Evolutionary conservation across 441 rosid genomes (phyloP), one percentile per base, ranked within the genome.

Genomic region (Pelargonium myrrhifolium): DNA sequence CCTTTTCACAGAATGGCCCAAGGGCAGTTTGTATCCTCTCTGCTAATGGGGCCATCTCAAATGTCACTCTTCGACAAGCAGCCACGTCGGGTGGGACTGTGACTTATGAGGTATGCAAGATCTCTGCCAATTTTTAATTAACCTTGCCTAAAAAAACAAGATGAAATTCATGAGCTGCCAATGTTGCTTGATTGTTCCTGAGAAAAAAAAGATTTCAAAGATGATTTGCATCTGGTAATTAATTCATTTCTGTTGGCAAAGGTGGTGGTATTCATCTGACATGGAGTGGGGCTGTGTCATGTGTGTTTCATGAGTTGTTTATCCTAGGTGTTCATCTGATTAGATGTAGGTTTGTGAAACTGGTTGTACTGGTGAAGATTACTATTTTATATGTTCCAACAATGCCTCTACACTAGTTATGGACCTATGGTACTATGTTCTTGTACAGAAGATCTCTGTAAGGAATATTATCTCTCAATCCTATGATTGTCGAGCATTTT

Each of bases 21-120:
- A 73, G 64, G 68, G 76, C 76, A 35, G 72, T 73, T 65, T 73
- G 76, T 61, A 61, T 74, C 60, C 14, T 74, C 58, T 74, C 77
- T 21, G 77, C 77, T 9, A 74, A 74, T 68, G 77, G 77, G 60
- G 77, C 77, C 65, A 74, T 74, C 47, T 74, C 77, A 17, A 74
- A 69, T 49, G 77, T 69, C 18, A 69, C 77, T n/a, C 77, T 74
- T 26, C 73, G 77, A 37, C 73, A 74, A 65, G 62, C 77, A n/a
- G 77, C 77, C 66, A 68, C 72, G 47, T 74, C 73, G 31, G 77
- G 77, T 5, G 77, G 77, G 15, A 74, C 73, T 47, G 73, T 74
- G 24, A 74, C 77, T 14, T 69, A 74, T 9, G 77, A 74, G 72
- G 77, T 74, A 26, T 17, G 69, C 65, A 35, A 28, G 3, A 42